These are phyloP conservation scores for Wickerhamomyces mucosus DNA, from an alignment of 805 yeast species.

Conservation along the genomic window DNA sequence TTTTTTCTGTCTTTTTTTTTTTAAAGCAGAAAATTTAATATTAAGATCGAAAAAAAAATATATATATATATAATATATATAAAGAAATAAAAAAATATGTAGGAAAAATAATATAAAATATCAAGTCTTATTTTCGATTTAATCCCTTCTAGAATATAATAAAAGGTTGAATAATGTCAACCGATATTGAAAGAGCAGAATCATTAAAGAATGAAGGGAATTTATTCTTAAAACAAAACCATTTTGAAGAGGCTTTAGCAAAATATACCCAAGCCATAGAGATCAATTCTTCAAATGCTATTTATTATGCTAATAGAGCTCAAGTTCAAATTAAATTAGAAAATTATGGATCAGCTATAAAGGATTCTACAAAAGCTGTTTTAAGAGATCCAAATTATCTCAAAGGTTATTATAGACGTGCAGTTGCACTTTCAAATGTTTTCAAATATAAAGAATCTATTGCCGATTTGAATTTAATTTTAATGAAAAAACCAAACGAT, in stretches of 20 bases:
- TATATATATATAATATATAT: too few relatives aligned
- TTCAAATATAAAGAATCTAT: slow-evolving; percentile 68
- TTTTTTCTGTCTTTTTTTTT: too few relatives aligned
- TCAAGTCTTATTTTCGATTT: too few relatives aligned
- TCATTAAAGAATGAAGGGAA: slow-evolving; percentile 66
- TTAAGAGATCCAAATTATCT: slow-evolving; percentile 54
- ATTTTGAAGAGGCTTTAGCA: slow-evolving; percentile 55
- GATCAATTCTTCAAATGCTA: slow-evolving; percentile 44
- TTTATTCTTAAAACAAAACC: slow-evolving; percentile 53
- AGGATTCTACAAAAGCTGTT: slow-evolving; percentile 69
- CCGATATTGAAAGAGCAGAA: slow-evolving; percentile 31
- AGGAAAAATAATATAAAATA: too few relatives aligned
- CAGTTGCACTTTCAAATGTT: slow-evolving; percentile 70
- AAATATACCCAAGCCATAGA: slow-evolving; percentile 69
- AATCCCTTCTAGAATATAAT: too few relatives aligned
- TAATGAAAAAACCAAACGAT: slow-evolving; percentile 58
- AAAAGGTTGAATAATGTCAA: too few relatives aligned
- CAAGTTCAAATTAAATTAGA: slow-evolving; percentile 82
- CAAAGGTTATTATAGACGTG: slow-evolving; percentile 83
- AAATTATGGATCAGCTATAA: slow-evolving; percentile 75
- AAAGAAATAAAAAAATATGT: too few relatives aligned
- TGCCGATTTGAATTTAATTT: slow-evolving; percentile 55
- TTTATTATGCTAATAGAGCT: slow-evolving; percentile 79
- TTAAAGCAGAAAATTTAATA: too few relatives aligned
- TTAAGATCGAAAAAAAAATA: too few relatives aligned